Base-by-base conservation (phyloP, 805 yeast species). In the Metschnikowia vanudenii region DNA sequence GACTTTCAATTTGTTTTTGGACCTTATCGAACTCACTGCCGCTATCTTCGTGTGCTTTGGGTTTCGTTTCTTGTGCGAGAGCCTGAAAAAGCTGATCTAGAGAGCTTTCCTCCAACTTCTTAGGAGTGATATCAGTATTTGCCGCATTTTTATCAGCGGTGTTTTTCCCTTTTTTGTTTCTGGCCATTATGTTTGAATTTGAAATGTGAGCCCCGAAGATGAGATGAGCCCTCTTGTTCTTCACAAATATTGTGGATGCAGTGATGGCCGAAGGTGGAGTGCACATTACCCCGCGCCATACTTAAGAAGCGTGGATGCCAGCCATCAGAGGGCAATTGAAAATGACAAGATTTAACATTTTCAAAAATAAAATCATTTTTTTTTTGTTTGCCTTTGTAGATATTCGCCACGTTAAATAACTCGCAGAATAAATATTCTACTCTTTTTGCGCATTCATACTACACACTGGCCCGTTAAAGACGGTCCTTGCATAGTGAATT, bases 21-120 rank as follows among this genome's bases (percentile, higher is more conserved):
- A 78, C 60, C 46, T 61, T 58, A 14, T 63, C 52, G 51, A 75
- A 63, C 14, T 43, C 50, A 37, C 48, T 40, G 13, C 13, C 19
- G 7, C 35, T 37, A 7, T 46, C 40, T 19, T 29, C 37, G 61
- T 35, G 53, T 41, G 5, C 20, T 24, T 28, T 19, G 36, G 38
- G 39, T 41, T 54, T 50, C 7, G 62, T 55, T 37, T 64, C 65
- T 33, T 65, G 53, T 2, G 60, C 56, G 17, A 71, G 61, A 30
- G 66, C 60, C 11, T 47, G 54, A 49, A 71, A 70, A 10, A 71
- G 60, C 18, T 55, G 57, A 41, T 68, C 73, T 41, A 71, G 55
- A 5, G 68, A 58, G 22, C 51, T 43, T 1, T 54, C 55, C 4
- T 40, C 48, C 41, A 45, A 35, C 8, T 39, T 35, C 3, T 22